phyloP scores from a whole-genome alignment of 257 asterid species.

The Fraxinus anomala region DNA sequence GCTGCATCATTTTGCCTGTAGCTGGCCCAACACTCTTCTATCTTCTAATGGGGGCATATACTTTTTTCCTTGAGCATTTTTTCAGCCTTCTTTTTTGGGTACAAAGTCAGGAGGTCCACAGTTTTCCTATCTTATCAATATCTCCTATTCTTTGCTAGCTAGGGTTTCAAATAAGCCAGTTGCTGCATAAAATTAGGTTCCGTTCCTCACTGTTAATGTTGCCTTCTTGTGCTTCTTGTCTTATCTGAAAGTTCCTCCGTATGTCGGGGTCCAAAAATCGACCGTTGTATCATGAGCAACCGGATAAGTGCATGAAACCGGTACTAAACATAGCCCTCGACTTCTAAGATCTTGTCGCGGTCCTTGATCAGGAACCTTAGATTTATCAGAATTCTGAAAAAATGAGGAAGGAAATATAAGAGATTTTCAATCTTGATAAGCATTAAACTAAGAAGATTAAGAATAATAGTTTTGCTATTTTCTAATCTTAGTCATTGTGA shows the following conservation, averaged over 20 bases:
- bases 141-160: constrained; percentile 27
- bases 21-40: constrained; percentile 27
- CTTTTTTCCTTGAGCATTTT: constrained; percentile 20
- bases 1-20: constrained; percentile 46
- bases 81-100: background rate
- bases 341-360: constrained; percentile 72
- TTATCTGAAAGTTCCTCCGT: constrained; percentile 72
- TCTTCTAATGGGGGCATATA: constrained; percentile 28
- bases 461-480: background rate
- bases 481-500: background rate
- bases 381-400: constrained; percentile 49
- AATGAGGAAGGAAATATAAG: too few species aligned
- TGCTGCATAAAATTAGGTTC: background rate
- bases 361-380: constrained; percentile 58
- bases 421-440: too few species aligned
- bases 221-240: too few species aligned
- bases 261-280: constrained; percentile 88
- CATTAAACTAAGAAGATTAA: too few species aligned
- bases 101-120: constrained; percentile 17
- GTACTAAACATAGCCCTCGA: constrained; percentile 87
- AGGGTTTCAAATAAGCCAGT: constrained; percentile 19
- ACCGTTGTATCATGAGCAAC: constrained; percentile 73
- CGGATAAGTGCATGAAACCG: constrained; percentile 84
- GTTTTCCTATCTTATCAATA: constrained; percentile 4
- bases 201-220: too few species aligned